phyloP scores from a whole-genome alignment of 2,329 filamentous ascomycete genomes.

The Colletotrichum sp. region DNA sequence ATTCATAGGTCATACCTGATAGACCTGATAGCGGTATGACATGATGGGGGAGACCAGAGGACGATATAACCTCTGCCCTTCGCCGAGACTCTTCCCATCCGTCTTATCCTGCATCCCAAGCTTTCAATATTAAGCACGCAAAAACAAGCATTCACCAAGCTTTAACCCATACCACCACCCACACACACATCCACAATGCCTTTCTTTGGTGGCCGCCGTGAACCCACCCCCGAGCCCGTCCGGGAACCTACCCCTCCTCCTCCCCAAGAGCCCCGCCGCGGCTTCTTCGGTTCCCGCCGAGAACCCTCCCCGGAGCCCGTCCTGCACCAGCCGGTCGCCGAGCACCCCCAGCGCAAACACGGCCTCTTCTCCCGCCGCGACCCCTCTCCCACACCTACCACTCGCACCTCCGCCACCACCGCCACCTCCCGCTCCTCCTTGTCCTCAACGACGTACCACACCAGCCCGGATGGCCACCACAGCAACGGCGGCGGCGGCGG shows the following conservation, averaged over 20 bases:
- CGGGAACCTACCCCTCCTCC: constrained; percentile 33
- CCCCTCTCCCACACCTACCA: constrained; percentile 27
- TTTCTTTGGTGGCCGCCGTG: constrained; percentile 29
- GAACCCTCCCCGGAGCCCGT: constrained; percentile 31
- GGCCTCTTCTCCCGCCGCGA: constrained; percentile 41
- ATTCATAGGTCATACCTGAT: neutral
- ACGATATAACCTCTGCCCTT: constrained; percentile 10
- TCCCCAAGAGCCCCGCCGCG: constrained; percentile 25
- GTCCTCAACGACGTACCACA: constrained; percentile 25
- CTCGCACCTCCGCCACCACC: constrained; percentile 28
- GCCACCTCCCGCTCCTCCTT: constrained; percentile 21
- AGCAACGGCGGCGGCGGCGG: constrained; percentile 21
- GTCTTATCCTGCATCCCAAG: constrained; percentile 20
- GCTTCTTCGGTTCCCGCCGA: constrained; percentile 27
- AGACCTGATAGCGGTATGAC: neutral
- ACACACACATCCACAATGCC: constrained; percentile 22
- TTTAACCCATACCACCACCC: neutral
- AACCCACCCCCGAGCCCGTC: constrained; percentile 31
- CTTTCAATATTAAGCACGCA: neutral
- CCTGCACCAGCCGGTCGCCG: constrained; percentile 31
- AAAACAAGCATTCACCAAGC: constrained; percentile 7
- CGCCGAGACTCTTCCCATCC: constrained; percentile 5
- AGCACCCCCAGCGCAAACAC: constrained; percentile 29
- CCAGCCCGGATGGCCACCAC: constrained; percentile 22
- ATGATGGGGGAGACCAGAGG: neutral